These are phyloP conservation scores for Cyberlindnera veronae DNA, from an alignment of 805 yeast genomes.

Conservation along the genomic window DNA sequence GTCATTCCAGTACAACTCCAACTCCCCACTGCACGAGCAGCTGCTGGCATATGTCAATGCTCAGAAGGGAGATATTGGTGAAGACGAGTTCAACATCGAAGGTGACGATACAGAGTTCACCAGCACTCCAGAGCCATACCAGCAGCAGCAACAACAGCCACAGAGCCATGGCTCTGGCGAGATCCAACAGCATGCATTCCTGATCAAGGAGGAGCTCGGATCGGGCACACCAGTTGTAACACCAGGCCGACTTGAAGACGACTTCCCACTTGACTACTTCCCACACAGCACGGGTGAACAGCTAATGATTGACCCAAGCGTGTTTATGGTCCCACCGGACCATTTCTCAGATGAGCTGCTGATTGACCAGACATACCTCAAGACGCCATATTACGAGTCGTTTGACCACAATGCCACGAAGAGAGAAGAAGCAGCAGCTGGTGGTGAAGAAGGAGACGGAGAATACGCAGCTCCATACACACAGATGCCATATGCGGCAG, in stretches of 20 bases:
- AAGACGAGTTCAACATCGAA: background rate
- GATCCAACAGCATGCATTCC: constrained; percentile 14
- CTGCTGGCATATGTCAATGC: constrained; percentile 39
- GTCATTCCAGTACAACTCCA: constrained; percentile 64
- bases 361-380: constrained; percentile 49
- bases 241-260: constrained; percentile 38
- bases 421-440: background rate
- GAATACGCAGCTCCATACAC: constrained; percentile 10
- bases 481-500: background rate
- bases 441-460: constrained; percentile 6
- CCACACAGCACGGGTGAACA: constrained; percentile 33
- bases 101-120: background rate
- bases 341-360: constrained; percentile 42
- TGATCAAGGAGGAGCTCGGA: constrained; percentile 21
- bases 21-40: constrained; percentile 51
- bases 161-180: no score
- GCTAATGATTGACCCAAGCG: constrained; percentile 26
- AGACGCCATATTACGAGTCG: constrained; percentile 30
- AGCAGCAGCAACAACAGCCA: no score
- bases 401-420: constrained; percentile 15
- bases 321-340: constrained; percentile 33
- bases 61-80: constrained; percentile 18
- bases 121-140: background rate
- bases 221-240: constrained; percentile 21
- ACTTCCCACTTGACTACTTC: constrained; percentile 70